Evolutionary conservation across 164 flowering plant species (phyloP).

Genomic region (Chimonanthus praecox): DNA sequence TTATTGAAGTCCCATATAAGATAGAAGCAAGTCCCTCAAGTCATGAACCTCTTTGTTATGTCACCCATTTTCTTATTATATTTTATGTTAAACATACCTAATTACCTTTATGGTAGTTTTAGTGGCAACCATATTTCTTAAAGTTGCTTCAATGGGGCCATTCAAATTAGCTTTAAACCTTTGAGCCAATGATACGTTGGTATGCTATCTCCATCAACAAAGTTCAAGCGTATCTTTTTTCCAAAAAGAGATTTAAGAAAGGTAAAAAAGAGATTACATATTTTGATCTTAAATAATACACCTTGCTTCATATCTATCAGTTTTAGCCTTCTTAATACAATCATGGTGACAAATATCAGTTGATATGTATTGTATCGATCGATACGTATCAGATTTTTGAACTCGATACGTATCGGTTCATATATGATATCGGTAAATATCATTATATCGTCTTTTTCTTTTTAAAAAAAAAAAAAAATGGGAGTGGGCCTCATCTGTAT

Average conservation of each 20-base stretch:
- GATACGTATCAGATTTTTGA: neutral
- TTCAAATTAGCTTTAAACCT: neutral
- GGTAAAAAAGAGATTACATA: neutral
- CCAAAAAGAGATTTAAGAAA: neutral
- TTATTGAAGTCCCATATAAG: too few species aligned
- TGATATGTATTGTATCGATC: too few species aligned
- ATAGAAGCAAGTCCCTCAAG: neutral
- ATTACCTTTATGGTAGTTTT: neutral
- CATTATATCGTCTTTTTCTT: too few species aligned
- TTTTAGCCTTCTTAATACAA: neutral
- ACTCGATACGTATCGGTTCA: neutral
- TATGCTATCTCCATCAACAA: slow-evolving; percentile 1
- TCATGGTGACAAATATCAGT: neutral
- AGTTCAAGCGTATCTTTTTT: neutral
- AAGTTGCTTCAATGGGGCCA: neutral
- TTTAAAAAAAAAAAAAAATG: too few species aligned
- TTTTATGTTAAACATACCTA: neutral
- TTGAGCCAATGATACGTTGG: neutral
- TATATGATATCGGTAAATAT: too few species aligned
- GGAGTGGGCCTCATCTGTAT: too few species aligned
- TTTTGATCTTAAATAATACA: neutral
- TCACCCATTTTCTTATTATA: neutral
- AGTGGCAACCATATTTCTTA: neutral
- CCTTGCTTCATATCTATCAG: neutral
- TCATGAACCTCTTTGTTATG: neutral